Conservation (phyloP, 1,284 basidiomycete genomes). For the Athelia sp. region DNA sequence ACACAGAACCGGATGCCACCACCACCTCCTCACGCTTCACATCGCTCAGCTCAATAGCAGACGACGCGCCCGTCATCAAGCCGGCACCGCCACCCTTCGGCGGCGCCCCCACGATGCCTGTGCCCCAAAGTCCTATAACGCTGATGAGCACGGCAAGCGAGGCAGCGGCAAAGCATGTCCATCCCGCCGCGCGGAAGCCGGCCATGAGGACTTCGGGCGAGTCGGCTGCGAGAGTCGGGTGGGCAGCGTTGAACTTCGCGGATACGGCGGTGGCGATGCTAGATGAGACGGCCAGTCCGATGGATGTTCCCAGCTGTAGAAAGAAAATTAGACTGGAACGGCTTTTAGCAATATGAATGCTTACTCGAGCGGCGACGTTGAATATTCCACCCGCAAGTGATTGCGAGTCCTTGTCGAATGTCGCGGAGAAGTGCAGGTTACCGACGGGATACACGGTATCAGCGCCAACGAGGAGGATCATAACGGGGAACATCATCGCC, state of each 20-base stretch:
- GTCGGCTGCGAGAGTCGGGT: conserved; percentile 15
- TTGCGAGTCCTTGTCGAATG: conserved; percentile 30
- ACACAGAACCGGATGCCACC: too few relatives aligned
- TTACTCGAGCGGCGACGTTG: conserved; percentile 29
- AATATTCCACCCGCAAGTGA: conserved; percentile 31
- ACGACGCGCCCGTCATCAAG: neutral
- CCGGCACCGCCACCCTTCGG: neutral
- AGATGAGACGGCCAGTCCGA: conserved; percentile 28
- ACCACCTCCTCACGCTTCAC: too few relatives aligned
- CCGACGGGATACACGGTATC: conserved; percentile 32
- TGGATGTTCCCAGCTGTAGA: conserved; percentile 28
- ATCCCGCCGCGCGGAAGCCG: conserved; percentile 28
- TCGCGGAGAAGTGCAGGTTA: conserved; percentile 24
- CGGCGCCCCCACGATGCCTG: conserved; percentile 20
- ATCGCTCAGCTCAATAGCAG: too few relatives aligned
- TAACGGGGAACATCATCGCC: conserved; percentile 25
- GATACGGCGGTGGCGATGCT: conserved; percentile 25
- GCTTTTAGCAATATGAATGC: neutral
- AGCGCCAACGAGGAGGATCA: conserved; percentile 18
- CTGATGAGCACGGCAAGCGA: conserved; percentile 19
- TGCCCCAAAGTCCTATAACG: conserved; percentile 22
- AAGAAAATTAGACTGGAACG: neutral
- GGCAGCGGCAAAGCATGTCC: conserved; percentile 22
- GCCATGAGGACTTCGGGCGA: conserved; percentile 27
- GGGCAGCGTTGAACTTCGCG: conserved; percentile 14